These are phyloP conservation scores for Zygosaccharomyces pseudorouxii DNA, from an alignment of 805 yeast species.

Conservation along the genomic window DNA sequence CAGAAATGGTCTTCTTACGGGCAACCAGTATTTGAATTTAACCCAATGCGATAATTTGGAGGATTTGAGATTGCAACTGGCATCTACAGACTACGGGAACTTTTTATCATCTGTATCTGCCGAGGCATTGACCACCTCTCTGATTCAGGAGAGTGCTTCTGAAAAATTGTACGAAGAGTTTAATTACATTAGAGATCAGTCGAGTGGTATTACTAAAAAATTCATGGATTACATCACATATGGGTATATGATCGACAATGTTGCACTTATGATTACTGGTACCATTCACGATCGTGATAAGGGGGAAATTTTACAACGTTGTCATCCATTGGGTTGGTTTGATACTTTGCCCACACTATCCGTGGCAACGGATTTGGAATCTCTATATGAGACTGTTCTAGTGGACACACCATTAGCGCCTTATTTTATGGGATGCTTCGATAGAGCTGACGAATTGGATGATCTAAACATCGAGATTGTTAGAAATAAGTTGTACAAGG, in stretches of 20 bases:
- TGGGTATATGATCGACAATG: slow-evolving; percentile 98
- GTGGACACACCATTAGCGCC: slow-evolving; percentile 98
- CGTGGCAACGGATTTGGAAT: slow-evolving; percentile 90
- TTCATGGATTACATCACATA: slow-evolving; percentile 91
- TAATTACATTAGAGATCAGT: slow-evolving; percentile 77
- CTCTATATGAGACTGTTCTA: slow-evolving; percentile 86
- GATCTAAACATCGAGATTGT: slow-evolving; percentile 94
- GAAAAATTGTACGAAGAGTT: slow-evolving; percentile 76
- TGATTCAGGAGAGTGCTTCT: slow-evolving; percentile 76
- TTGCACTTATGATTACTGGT: slow-evolving; percentile 92
- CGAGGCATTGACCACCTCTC: slow-evolving; percentile 70
- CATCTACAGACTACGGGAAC: slow-evolving; percentile 94
- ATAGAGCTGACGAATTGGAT: slow-evolving; percentile 79
- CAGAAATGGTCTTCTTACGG: slow-evolving; percentile 71
- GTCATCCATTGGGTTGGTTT: slow-evolving; percentile 98
- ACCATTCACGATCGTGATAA: slow-evolving; percentile 93
- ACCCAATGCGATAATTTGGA: slow-evolving; percentile 95
- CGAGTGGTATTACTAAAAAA: slow-evolving; percentile 71
- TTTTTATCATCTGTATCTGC: slow-evolving; percentile 78
- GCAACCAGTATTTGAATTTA: slow-evolving; percentile 81
- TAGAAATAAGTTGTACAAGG: slow-evolving; percentile 86
- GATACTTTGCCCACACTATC: slow-evolving; percentile 93
- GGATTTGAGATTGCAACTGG: slow-evolving; percentile 87
- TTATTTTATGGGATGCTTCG: slow-evolving; percentile 85
- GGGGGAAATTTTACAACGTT: slow-evolving; percentile 78